phyloP scores from a whole-genome alignment of 495 filamentous ascomycete species.

The Copromyces sp. region DNA sequence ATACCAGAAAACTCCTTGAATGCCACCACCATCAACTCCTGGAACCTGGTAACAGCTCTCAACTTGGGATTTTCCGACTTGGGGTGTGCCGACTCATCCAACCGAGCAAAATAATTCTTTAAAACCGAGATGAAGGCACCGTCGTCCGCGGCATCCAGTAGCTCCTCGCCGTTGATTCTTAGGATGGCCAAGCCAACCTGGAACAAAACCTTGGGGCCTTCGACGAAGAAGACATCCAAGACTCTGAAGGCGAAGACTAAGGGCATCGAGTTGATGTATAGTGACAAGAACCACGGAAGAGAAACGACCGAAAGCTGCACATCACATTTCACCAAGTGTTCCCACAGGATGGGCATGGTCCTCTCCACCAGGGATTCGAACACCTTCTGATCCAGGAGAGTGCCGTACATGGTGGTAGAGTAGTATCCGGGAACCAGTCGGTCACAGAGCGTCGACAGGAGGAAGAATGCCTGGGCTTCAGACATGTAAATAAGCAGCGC shows the following conservation, averaged over 20 bases:
- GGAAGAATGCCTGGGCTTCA: conserved; percentile 89
- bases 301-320: conserved; percentile 98
- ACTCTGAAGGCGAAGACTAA: conserved; percentile 94
- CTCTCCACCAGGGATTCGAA: conserved; percentile 96
- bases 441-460: conserved; percentile 86
- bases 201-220: conserved; percentile 94
- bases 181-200: conserved; percentile 93
- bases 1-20: conserved; percentile 97
- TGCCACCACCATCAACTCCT: conserved; percentile 96
- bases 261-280: conserved; percentile 99
- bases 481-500: conserved; percentile 98
- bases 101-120: conserved; percentile 84
- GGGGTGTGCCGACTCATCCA: conserved; percentile 94
- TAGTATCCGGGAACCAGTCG: conserved; percentile 93
- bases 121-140: conserved; percentile 93
- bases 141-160: conserved; percentile 91
- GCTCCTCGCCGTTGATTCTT: conserved; percentile 93
- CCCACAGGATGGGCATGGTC: conserved; percentile 98
- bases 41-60: conserved; percentile 85
- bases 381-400: conserved; percentile 88
- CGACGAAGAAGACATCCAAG: conserved; percentile 94
- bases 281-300: conserved; percentile 91
- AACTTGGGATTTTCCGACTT: conserved; percentile 89
- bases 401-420: conserved; percentile 97
- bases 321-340: conserved; percentile 87